Conservation (phyloP, 371 early-diverging fungal genomes). For the Saksenaea vasiformis region DNA sequence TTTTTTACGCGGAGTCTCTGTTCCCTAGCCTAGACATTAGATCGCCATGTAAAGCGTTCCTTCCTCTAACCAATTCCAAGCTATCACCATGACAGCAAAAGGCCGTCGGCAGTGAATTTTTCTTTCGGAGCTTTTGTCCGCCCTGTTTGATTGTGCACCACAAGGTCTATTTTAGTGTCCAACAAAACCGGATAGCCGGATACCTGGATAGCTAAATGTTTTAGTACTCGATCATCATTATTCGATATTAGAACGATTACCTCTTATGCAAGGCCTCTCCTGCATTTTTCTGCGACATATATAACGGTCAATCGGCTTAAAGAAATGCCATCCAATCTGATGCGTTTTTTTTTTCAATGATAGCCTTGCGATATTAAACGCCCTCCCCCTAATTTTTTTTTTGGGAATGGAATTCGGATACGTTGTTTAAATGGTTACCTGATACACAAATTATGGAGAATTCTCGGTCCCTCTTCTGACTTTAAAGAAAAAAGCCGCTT, state of each 20-base stretch:
- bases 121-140: background rate
- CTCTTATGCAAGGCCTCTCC: background rate
- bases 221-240: background rate
- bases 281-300: background rate
- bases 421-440: background rate
- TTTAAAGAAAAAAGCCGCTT: background rate
- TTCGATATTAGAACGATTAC: background rate
- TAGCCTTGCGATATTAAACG: too few relatives aligned
- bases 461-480: background rate
- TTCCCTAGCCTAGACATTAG: background rate
- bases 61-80: background rate
- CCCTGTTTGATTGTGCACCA: background rate
- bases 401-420: too few relatives aligned
- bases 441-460: background rate
- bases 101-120: background rate
- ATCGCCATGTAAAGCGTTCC: background rate
- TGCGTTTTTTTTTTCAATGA: too few relatives aligned
- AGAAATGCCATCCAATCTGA: too few relatives aligned
- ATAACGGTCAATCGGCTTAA: background rate
- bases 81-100: background rate
- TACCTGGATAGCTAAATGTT: background rate
- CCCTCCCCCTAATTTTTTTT: too few relatives aligned
- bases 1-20: background rate
- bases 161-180: background rate
- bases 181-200: background rate